Evolutionary conservation across 2,329 filamentous ascomycete species (phyloP).

Genomic region (Fusarium drepaniforme): DNA sequence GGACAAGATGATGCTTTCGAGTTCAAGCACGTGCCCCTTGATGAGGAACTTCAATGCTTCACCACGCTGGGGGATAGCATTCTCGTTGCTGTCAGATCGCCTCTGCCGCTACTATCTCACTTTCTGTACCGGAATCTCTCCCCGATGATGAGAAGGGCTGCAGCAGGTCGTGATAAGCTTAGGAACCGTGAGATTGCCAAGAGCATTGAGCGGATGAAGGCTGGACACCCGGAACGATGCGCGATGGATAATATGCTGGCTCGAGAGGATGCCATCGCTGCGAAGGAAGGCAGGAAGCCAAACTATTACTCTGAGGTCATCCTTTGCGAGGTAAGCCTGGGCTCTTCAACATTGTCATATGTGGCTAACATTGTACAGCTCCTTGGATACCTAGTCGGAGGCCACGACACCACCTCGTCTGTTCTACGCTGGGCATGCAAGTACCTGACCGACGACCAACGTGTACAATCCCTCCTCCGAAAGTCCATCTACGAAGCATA

Average conservation of each 20-base stretch:
- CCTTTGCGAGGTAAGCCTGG: constrained; percentile 48
- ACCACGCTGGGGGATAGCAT: constrained; percentile 23
- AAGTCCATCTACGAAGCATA: constrained; percentile 31
- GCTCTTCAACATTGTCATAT: accelerated
- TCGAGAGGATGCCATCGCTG: constrained; percentile 45
- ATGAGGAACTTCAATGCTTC: constrained; percentile 16
- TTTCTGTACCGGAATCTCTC: constrained; percentile 31
- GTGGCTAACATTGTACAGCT: constrained; percentile 21
- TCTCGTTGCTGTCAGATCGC: constrained; percentile 10
- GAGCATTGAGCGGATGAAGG: constrained; percentile 14
- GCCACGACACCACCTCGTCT: constrained; percentile 43
- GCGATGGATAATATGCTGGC: constrained; percentile 48
- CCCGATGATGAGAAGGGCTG: constrained; percentile 15
- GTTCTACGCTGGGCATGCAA: constrained; percentile 41
- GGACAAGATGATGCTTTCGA: constrained; percentile 22
- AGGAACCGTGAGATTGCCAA: constrained; percentile 29
- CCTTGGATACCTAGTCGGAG: constrained; percentile 41
- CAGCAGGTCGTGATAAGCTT: neutral
- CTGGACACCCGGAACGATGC: constrained; percentile 16
- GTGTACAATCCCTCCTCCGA: constrained; percentile 45
- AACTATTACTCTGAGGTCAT: constrained; percentile 47
- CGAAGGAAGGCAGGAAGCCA: constrained; percentile 46
- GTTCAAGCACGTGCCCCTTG: constrained; percentile 15
- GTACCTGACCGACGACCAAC: constrained; percentile 37
- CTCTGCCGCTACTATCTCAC: constrained; percentile 9